Evolutionary conservation across 2,329 filamentous ascomycete species (phyloP).

Genomic region (Fusarium illudens): DNA sequence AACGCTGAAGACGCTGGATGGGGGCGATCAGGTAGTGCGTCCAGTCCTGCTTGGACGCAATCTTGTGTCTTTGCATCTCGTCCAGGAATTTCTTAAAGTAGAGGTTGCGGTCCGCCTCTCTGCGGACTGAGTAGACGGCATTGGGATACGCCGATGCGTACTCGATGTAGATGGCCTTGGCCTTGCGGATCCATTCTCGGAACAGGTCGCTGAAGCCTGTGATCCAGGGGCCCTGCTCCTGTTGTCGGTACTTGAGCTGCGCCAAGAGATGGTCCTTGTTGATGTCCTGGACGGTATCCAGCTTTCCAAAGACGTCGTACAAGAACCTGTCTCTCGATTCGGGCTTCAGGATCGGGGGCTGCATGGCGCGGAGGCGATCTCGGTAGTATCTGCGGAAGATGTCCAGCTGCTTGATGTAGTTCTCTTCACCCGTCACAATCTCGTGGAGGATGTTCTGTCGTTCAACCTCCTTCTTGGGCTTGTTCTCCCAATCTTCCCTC

Average conservation of each 20-base stretch:
- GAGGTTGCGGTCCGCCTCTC: conserved; percentile 84
- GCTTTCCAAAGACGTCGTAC: conserved; percentile 85
- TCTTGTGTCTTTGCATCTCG: conserved; percentile 77
- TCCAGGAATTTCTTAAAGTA: conserved; percentile 89
- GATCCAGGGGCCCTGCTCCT: conserved; percentile 96
- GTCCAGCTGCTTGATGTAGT: conserved; percentile 88
- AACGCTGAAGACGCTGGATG: conserved; percentile 91
- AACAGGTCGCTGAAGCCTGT: conserved; percentile 96
- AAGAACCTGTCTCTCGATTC: conserved; percentile 84
- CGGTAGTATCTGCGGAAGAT: conserved; percentile 86
- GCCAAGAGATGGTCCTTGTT: conserved; percentile 93
- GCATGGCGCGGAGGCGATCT: conserved; percentile 75
- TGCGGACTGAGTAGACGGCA: conserved; percentile 82
- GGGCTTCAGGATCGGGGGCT: conserved; percentile 82
- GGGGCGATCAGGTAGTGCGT: conserved; percentile 94
- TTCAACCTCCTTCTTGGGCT: conserved; percentile 86
- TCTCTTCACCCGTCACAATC: conserved; percentile 91
- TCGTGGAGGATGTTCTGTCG: conserved; percentile 95
- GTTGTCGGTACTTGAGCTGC: conserved; percentile 95
- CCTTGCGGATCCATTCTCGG: conserved; percentile 97
- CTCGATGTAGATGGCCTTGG: conserved; percentile 86
- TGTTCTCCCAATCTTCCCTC: conserved; percentile 75
- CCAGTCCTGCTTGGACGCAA: conserved; percentile 87
- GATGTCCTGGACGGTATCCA: conserved; percentile 86
- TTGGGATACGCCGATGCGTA: conserved; percentile 90